Evolutionary conservation across 352 stramenopile genomes (phyloP).

Genomic region (Globisporangium emineosum): DNA sequence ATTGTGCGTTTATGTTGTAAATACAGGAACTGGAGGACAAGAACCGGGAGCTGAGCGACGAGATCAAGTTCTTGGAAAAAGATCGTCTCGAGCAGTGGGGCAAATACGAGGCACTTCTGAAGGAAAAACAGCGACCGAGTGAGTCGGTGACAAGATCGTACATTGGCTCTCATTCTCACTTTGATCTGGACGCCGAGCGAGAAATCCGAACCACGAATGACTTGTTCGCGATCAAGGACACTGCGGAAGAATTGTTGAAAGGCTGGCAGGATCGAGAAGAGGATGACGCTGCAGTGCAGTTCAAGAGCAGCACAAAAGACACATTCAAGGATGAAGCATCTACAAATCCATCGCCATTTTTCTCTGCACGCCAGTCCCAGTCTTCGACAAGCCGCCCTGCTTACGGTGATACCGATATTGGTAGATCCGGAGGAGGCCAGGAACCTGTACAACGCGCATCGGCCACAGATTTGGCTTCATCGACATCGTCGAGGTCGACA

Average conservation of each 20-base stretch:
- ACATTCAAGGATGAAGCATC: not conserved
- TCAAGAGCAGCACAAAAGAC: not conserved
- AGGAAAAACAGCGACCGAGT: conserved; percentile 31
- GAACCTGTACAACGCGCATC: not conserved
- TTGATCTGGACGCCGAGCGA: conserved; percentile 10
- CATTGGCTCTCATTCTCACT: conserved; percentile 5
- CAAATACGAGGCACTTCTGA: conserved; percentile 54
- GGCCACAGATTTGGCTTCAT: not conserved
- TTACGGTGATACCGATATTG: not conserved
- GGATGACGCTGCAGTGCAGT: not conserved
- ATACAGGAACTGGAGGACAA: conserved; percentile 71
- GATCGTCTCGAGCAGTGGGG: conserved; percentile 75
- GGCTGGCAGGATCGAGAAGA: conserved; percentile 23
- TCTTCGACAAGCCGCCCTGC: not conserved
- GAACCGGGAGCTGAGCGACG: conserved; percentile 64
- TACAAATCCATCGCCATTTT: not conserved
- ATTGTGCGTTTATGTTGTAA: not conserved
- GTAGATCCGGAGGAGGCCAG: not conserved
- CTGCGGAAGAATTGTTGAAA: conserved; percentile 36
- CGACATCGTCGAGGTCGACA: not conserved
- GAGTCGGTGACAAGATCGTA: not conserved
- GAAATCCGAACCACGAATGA: conserved; percentile 34
- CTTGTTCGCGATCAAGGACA: conserved; percentile 37
- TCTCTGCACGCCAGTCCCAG: not conserved
- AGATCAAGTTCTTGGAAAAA: conserved; percentile 79